Conservation (phyloP, 169 alveolate species). For the Cryptosporidium felis region DNA sequence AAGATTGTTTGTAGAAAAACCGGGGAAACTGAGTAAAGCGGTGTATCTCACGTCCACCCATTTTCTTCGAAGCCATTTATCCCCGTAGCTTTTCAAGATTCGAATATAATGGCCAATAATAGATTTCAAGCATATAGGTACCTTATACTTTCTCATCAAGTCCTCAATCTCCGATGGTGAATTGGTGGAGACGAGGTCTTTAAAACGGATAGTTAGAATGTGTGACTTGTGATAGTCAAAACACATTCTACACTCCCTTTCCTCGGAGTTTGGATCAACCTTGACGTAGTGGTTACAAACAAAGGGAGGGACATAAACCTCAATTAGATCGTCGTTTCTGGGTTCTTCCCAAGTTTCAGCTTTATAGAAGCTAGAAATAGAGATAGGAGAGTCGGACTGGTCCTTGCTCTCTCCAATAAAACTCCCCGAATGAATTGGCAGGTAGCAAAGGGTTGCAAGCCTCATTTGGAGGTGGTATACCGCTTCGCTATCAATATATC, state of each 20-base stretch:
- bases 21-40: conserved; percentile 66
- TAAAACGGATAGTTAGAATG: conserved; percentile 21
- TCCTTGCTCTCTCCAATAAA: background rate
- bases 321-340: conserved; percentile 44
- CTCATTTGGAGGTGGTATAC: conserved; percentile 69
- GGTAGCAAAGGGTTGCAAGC: conserved; percentile 44
- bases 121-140: conserved; percentile 45
- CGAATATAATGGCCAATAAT: conserved; percentile 38
- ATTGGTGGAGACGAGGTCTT: conserved; percentile 9
- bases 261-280: background rate
- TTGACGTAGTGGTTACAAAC: conserved; percentile 40
- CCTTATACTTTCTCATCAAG: conserved; percentile 21
- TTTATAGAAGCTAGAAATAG: conserved; percentile 30
- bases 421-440: conserved; percentile 28
- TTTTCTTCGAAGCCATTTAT: conserved; percentile 58
- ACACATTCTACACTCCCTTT: conserved; percentile 36
- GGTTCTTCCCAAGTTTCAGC: conserved; percentile 43
- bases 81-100: conserved; percentile 18
- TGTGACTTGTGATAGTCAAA: conserved; percentile 68
- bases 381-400: background rate
- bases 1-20: conserved; percentile 64
- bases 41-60: conserved; percentile 65
- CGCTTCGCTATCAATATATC: conserved; percentile 46
- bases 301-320: conserved; percentile 52
- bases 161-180: conserved; percentile 31